These are phyloP conservation scores for Collariella sp. DNA, from an alignment of 495 filamentous ascomycete genomes.

Conservation along the genomic window DNA sequence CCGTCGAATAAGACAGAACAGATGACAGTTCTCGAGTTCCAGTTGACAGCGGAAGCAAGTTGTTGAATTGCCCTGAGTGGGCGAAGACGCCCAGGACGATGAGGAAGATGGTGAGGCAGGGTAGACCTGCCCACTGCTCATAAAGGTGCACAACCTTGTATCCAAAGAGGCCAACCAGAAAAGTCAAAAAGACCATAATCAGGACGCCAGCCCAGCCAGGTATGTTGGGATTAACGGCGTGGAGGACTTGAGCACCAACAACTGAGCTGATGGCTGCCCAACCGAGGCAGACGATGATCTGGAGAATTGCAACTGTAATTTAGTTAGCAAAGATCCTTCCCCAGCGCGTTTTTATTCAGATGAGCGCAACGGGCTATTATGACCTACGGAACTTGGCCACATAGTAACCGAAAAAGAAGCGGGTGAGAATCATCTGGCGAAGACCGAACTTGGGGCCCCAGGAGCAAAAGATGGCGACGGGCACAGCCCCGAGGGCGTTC, in stretches of 20 bases:
- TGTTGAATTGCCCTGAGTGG: constrained; percentile 61
- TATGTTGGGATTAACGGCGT: constrained; percentile 62
- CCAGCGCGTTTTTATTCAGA: not conserved
- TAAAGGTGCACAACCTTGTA: constrained; percentile 77
- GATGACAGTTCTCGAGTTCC: constrained; percentile 55
- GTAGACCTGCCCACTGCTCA: constrained; percentile 74
- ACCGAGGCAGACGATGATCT: constrained; percentile 67
- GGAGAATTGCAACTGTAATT: constrained; percentile 56
- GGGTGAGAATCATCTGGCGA: constrained; percentile 77
- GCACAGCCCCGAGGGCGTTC: constrained; percentile 64
- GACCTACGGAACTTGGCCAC: constrained; percentile 37
- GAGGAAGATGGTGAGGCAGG: constrained; percentile 67
- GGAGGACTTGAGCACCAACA: constrained; percentile 72
- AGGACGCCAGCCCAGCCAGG: constrained; percentile 72
- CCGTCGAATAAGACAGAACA: constrained; percentile 64
- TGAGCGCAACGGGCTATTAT: not conserved
- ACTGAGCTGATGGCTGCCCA: constrained; percentile 73
- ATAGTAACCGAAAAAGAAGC: constrained; percentile 73
- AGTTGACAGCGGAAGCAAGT: constrained; percentile 51
- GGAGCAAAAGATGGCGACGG: constrained; percentile 72
- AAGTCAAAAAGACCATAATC: constrained; percentile 62
- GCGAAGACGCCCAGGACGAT: constrained; percentile 68
- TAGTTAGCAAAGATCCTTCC: too few relatives aligned
- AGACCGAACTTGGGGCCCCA: constrained; percentile 72
- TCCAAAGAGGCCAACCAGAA: constrained; percentile 64